phyloP scores from a whole-genome alignment of 441 rosid species.

The Euphorbia schlechtendalii region DNA sequence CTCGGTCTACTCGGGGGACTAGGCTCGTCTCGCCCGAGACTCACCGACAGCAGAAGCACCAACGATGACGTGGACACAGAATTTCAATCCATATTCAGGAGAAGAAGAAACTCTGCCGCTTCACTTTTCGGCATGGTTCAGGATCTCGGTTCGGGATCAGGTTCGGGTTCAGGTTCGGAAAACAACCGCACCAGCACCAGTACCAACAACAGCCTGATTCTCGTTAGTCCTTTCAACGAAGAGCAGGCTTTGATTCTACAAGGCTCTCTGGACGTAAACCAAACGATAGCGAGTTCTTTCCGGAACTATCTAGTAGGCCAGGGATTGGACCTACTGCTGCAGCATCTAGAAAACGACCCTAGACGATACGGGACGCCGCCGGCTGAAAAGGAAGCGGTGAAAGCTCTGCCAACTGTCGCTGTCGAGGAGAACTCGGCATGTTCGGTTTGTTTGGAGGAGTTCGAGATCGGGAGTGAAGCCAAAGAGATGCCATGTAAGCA shows the following conservation, averaged over 20 bases:
- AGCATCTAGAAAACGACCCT: conserved; percentile 65
- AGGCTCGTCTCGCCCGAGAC: conserved; percentile 21
- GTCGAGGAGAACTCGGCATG: conserved; percentile 45
- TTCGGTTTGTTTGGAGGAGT: conserved; percentile 51
- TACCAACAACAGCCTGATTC: conserved; percentile 23
- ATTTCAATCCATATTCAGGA: conserved; percentile 28
- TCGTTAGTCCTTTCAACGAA: conserved; percentile 40
- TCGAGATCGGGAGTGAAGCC: conserved; percentile 44
- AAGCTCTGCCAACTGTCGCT: conserved; percentile 48
- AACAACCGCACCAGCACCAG: conserved; percentile 19
- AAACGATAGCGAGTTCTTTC: conserved; percentile 25
- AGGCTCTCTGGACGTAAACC: conserved; percentile 24
- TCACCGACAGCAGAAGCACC: conserved; percentile 10
- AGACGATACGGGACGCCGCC: conserved; percentile 66
- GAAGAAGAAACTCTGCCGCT: conserved; percentile 27
- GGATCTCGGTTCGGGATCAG: conserved; percentile 23
- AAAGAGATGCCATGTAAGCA: conserved; percentile 74
- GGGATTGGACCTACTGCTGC: conserved; percentile 65
- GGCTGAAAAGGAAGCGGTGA: conserved; percentile 49
- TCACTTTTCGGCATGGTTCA: conserved; percentile 31
- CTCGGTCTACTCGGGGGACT: conserved; percentile 43
- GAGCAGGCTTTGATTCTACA: conserved; percentile 34
- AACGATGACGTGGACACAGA: conserved; percentile 28
- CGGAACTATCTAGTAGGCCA: conserved; percentile 65
- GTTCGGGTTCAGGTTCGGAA: conserved; percentile 17